phyloP scores from a whole-genome alignment of 768 basidiomycete genomes.

The Gelatoporia subvermispora region DNA sequence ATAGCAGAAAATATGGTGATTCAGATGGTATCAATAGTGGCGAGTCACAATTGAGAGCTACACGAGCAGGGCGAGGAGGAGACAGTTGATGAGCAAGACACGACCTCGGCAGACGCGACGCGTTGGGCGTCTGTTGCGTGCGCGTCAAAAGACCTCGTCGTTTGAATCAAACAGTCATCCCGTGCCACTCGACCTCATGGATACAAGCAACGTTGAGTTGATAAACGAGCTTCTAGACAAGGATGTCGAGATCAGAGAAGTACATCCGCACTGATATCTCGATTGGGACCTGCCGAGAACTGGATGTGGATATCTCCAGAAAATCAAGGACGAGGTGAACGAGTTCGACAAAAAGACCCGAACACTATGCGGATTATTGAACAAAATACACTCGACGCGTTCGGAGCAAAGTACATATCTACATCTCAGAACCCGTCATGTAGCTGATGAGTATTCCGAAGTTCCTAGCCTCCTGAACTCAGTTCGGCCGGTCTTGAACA shows the following conservation, averaged over 20 bases:
- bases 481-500: slow-evolving; percentile 49
- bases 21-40: too few relatives aligned
- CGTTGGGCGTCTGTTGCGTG: too few relatives aligned
- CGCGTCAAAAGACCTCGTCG: neutral
- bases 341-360: slow-evolving; percentile 74
- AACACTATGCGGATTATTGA: slow-evolving; percentile 67
- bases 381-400: slow-evolving; percentile 76
- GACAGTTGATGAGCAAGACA: neutral
- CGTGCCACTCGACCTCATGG: slow-evolving; percentile 37
- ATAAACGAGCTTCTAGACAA: slow-evolving; percentile 58
- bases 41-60: too few relatives aligned
- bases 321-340: slow-evolving; percentile 72
- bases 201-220: slow-evolving; percentile 46
- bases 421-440: neutral
- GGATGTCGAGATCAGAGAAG: slow-evolving; percentile 64
- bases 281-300: neutral
- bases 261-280: slow-evolving; percentile 24
- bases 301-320: slow-evolving; percentile 37
- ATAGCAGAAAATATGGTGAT: too few relatives aligned
- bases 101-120: too few relatives aligned
- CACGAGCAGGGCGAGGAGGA: neutral
- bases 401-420: slow-evolving; percentile 45
- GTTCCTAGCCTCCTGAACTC: slow-evolving; percentile 57
- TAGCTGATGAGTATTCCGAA: slow-evolving; percentile 23
- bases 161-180: neutral